Evolutionary conservation across 192 early-diverging fungal species (phyloP), one percentile per base, ranked within the genome.

Genomic region (Pilobolus umbonatus): DNA sequence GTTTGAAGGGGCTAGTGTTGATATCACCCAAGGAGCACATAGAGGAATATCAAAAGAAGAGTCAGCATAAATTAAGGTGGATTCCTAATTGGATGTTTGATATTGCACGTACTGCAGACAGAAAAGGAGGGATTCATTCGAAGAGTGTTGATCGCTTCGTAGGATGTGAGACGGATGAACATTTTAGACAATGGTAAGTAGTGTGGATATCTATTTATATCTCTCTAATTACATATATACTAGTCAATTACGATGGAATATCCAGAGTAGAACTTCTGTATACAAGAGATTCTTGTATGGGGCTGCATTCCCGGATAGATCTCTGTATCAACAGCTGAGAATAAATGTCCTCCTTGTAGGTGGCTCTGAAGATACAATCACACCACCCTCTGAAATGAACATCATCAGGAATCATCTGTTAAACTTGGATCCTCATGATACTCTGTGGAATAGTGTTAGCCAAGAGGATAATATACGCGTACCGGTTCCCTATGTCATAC

Each of bases 201-300:
- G n/a, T n/a, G n/a, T n/a, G n/a, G n/a, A n/a, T n/a, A n/a, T n/a
- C n/a, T n/a, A n/a, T n/a, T n/a, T n/a, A n/a, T n/a, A n/a, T n/a
- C n/a, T n/a, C n/a, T n/a, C n/a, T n/a, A n/a, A n/a, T n/a, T n/a
- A n/a, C n/a, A n/a, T n/a, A n/a, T 24, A 30, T 11, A 12, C 28
- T 30, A 69, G 67, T 25, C 80, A 82, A 55, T 45, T 80, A 14
- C 56, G 52, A 21, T 82, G 80, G 80, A 82, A 82, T 53, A 66
- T 71, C 50, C 60, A 57, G 25, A 78, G 76, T 14, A 66, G 48
- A 40, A 80, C 80, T 2, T 52, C 55, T 17, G 80, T 80, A 1
- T 69, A 71, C 50, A 80, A 67, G 57, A 32, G 72, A n/a, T 49
- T 78, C 17, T 43, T 78, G 14, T 19, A 35, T 26, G 78, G 80